A percentile compares a stretch with the other conserved stretches of the same genome.
These are phyloP conservation scores for Neofusicoccum umdonicola DNA, from an alignment of 2,329 filamentous ascomycete species.

Conservation along the genomic window DNA sequence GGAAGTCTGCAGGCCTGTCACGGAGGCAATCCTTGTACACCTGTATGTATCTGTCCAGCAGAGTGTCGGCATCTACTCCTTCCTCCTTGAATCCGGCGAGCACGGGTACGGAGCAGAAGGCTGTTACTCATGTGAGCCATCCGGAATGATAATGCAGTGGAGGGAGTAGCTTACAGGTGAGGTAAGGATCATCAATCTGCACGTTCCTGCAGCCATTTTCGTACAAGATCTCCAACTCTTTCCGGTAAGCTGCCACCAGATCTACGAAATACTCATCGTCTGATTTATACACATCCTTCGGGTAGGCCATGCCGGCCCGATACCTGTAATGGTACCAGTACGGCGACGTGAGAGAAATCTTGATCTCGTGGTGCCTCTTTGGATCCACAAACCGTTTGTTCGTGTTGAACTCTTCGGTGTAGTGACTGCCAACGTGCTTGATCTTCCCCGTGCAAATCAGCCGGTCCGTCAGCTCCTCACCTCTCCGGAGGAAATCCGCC, in stretches of 20 bases:
- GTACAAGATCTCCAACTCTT: slow-evolving; percentile 47
- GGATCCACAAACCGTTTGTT: slow-evolving; percentile 59
- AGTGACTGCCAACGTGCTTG: slow-evolving; percentile 56
- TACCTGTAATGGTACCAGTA: slow-evolving; percentile 70
- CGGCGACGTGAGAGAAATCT: slow-evolving; percentile 66
- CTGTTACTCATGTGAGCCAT: background rate
- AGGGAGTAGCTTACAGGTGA: slow-evolving; percentile 32
- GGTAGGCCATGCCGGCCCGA: slow-evolving; percentile 50
- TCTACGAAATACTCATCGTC: slow-evolving; percentile 50
- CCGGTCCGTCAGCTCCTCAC: slow-evolving; percentile 52
- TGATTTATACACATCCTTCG: slow-evolving; percentile 44
- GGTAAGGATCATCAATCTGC: slow-evolving; percentile 50
- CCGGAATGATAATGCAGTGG: background rate
- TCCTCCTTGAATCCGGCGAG: slow-evolving; percentile 57
- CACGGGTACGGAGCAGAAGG: slow-evolving; percentile 39
- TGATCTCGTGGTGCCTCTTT: slow-evolving; percentile 62
- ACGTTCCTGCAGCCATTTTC: slow-evolving; percentile 46
- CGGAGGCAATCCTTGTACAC: slow-evolving; percentile 70
- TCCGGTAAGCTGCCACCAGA: slow-evolving; percentile 47
- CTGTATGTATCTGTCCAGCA: slow-evolving; percentile 72
- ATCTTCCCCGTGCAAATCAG: slow-evolving; percentile 59
- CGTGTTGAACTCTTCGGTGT: slow-evolving; percentile 59
- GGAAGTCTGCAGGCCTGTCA: slow-evolving; percentile 64
- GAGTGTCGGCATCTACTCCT: slow-evolving; percentile 64
- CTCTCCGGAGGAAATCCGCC: slow-evolving; percentile 60